These are phyloP conservation scores for Saccharomycopsis sp. DNA, from an alignment of 805 yeast genomes.

Conservation along the genomic window DNA sequence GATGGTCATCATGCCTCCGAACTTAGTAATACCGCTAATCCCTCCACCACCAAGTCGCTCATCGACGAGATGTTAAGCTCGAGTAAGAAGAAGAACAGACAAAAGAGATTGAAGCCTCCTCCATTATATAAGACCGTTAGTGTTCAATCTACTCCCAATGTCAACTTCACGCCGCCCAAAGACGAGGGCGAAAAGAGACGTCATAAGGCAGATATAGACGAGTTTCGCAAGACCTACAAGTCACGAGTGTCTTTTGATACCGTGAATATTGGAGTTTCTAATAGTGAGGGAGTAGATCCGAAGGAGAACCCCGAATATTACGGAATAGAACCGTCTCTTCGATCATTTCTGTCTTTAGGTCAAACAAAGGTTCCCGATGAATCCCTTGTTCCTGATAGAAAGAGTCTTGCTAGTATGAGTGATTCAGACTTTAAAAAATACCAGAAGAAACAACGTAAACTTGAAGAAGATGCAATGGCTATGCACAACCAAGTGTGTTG, in stretches of 20 bases:
- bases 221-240: conserved; percentile 7
- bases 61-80: conserved; percentile 10
- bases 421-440: conserved; percentile 11
- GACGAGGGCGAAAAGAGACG: too few species aligned
- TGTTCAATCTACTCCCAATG: background rate
- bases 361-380: background rate
- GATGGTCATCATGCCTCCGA: background rate
- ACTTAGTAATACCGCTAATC: background rate
- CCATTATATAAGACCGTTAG: conserved; percentile 6
- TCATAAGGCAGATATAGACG: too few species aligned
- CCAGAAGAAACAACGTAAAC: background rate
- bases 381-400: background rate
- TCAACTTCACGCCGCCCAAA: background rate
- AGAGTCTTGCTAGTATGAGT: conserved; percentile 2
- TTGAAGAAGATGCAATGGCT: conserved; percentile 9
- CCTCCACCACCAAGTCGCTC: conserved; percentile 6
- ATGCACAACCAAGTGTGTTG: conserved; percentile 22
- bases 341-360: background rate
- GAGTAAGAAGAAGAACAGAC: conserved; percentile 4
- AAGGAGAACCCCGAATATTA: conserved; percentile 16
- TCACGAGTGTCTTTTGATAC: conserved; percentile 49
- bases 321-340: conserved; percentile 2
- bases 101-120: conserved; percentile 8
- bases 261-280: conserved; percentile 31
- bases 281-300: conserved; percentile 16